Percentiles rank a stretch among this genome's conserved stretches.
These are phyloP conservation scores for Chrysanthemum makinoi DNA, from an alignment of 129 eudicot genomes.

Conservation along the genomic window DNA sequence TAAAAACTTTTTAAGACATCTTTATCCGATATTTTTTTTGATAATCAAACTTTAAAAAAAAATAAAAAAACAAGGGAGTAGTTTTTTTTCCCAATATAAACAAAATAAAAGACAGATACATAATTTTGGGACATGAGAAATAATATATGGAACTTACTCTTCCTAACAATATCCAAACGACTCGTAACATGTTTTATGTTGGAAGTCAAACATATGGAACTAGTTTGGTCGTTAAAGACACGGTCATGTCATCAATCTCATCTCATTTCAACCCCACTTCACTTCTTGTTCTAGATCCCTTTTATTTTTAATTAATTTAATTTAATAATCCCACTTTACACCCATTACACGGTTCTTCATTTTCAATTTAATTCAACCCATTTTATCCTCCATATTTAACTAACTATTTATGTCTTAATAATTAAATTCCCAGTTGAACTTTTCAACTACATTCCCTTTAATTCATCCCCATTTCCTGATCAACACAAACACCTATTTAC, in stretches of 20 bases:
- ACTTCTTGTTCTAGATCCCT: conserved; percentile 19
- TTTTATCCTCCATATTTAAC: too few relatives aligned
- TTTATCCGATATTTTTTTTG: too few relatives aligned
- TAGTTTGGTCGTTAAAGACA: conserved; percentile 15
- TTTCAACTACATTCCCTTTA: conserved; percentile 30
- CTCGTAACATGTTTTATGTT: not conserved
- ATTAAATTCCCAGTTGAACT: conserved; percentile 9
- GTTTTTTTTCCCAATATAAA: too few relatives aligned
- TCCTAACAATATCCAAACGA: not conserved
- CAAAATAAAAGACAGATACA: too few relatives aligned
- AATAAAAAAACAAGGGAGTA: too few relatives aligned
- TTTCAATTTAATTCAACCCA: conserved; percentile 18
- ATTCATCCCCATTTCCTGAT: conserved; percentile 20
- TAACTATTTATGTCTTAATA: not conserved
- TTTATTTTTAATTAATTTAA: not conserved
- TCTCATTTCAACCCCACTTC: not conserved
- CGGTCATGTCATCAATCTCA: conserved; percentile 7
- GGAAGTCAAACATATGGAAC: conserved; percentile 1
- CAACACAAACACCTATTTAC: conserved; percentile 17
- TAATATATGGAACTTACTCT: too few relatives aligned
- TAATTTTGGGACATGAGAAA: too few relatives aligned
- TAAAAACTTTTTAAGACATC: too few relatives aligned
- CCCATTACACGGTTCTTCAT: conserved; percentile 25
- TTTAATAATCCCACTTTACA: conserved; percentile 5
- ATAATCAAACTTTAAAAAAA: too few relatives aligned